Percentiles rank a stretch among this genome's conserved stretches.
phyloP scores from a whole-genome alignment of 352 stramenopile genomes.

The Albugo laibachii region DNA sequence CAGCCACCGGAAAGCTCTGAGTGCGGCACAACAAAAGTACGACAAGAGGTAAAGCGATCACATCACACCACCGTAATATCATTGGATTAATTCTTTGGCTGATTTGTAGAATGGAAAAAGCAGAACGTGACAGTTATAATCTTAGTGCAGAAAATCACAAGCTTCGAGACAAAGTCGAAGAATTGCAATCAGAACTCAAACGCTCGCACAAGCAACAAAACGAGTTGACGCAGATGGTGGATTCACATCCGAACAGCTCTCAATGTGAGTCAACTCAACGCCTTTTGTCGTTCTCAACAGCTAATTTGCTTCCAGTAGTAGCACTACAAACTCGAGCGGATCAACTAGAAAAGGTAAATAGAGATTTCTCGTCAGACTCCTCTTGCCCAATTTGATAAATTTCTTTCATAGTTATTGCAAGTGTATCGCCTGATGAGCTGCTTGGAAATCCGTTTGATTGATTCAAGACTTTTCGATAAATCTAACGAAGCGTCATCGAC shows the following conservation, averaged over 20 bases:
- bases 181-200: slow-evolving; percentile 30
- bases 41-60: slow-evolving; percentile 16
- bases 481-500: slow-evolving; percentile 20
- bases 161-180: slow-evolving; percentile 21
- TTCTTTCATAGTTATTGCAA: slow-evolving; percentile 29
- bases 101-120: slow-evolving; percentile 1
- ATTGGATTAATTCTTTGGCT: slow-evolving; percentile 2
- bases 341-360: slow-evolving; percentile 51
- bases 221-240: slow-evolving; percentile 14
- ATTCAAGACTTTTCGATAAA: slow-evolving; percentile 24
- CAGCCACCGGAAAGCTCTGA: slow-evolving; percentile 21
- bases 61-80: slow-evolving; percentile 12
- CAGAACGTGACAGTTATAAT: slow-evolving; percentile 2
- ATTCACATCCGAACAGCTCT: slow-evolving; percentile 11
- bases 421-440: slow-evolving; percentile 60
- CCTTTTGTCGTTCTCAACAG: not conserved
- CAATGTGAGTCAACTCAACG: not conserved
- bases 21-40: slow-evolving; percentile 26
- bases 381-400: not conserved
- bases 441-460: slow-evolving; percentile 55
- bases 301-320: not conserved
- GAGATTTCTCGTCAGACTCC: not conserved
- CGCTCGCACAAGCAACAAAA: slow-evolving; percentile 22
- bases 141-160: slow-evolving; percentile 13
- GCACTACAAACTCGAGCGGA: slow-evolving; percentile 23